Conservation (phyloP, 129 eudicot species). For the Flaveria sonorensis region DNA sequence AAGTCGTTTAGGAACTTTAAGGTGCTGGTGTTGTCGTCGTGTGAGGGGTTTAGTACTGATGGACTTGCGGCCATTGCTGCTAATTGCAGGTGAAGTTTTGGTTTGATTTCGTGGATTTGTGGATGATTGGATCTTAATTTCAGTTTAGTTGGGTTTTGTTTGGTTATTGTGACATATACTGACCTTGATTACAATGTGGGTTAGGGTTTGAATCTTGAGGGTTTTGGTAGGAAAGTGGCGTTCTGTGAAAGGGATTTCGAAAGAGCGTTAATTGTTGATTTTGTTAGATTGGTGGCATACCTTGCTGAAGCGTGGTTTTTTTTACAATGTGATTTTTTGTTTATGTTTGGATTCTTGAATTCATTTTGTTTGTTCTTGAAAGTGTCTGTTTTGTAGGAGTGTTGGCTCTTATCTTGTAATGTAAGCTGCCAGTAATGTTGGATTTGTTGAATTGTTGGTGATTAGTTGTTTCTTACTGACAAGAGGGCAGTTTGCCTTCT, state of each 20-base stretch:
- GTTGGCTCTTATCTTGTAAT: not conserved
- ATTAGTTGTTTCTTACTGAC: not conserved
- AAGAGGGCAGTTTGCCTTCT: not conserved
- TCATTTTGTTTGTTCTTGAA: not conserved
- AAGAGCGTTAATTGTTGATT: too few species aligned
- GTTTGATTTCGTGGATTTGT: not conserved
- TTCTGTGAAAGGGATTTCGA: not conserved
- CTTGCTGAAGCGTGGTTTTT: too few species aligned
- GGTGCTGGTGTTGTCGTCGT: slow-evolving; percentile 21
- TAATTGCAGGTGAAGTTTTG: slow-evolving; percentile 21
- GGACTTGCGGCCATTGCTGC: slow-evolving; percentile 31
- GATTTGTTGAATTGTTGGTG: not conserved
- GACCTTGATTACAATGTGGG: not conserved
- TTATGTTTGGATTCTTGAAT: not conserved
- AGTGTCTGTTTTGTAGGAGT: not conserved
- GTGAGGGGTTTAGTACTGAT: slow-evolving; percentile 35
- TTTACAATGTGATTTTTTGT: not conserved
- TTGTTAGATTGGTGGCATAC: too few species aligned
- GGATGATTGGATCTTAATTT: not conserved
- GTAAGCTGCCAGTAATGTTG: not conserved
- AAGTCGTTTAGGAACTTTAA: slow-evolving; percentile 2
- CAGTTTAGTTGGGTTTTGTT: not conserved
- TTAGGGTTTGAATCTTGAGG: not conserved
- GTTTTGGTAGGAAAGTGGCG: not conserved
- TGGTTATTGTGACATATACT: not conserved